Conservation (phyloP, 2,329 filamentous ascomycete genomes). For the Chaetothyriales sp. region DNA sequence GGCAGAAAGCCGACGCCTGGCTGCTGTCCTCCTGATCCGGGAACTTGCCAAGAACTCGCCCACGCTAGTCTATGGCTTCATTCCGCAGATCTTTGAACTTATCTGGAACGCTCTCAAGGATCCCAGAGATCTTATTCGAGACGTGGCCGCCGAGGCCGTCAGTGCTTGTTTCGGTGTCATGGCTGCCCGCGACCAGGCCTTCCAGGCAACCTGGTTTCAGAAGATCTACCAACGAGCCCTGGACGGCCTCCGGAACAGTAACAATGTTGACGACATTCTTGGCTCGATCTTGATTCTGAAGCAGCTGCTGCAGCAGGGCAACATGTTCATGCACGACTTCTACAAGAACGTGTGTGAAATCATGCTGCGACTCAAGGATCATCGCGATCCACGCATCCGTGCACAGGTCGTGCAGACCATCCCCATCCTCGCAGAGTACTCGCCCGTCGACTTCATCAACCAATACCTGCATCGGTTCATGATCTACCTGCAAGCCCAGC, state of each 20-base stretch:
- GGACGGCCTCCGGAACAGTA: conserved; percentile 57
- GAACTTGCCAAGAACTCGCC: conserved; percentile 87
- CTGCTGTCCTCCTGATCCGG: conserved; percentile 76
- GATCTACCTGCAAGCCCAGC: conserved; percentile 83
- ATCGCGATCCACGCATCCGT: conserved; percentile 74
- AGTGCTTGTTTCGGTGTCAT: conserved; percentile 95
- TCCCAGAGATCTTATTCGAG: conserved; percentile 76
- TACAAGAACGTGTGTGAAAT: conserved; percentile 90
- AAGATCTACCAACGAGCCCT: conserved; percentile 82
- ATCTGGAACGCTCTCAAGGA: conserved; percentile 93
- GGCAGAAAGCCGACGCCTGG: conserved; percentile 84
- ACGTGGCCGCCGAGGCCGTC: conserved; percentile 82
- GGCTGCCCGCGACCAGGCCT: conserved; percentile 73
- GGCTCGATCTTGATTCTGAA: conserved; percentile 88
- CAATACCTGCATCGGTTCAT: conserved; percentile 90
- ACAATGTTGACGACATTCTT: conserved; percentile 76
- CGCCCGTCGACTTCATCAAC: conserved; percentile 75
- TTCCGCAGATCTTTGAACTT: conserved; percentile 86
- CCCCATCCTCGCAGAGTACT: conserved; percentile 82
- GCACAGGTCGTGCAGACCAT: conserved; percentile 85
- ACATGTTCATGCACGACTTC: conserved; percentile 97
- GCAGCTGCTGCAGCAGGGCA: conserved; percentile 83
- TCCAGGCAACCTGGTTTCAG: conserved; percentile 76
- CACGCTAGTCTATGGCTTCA: conserved; percentile 89
- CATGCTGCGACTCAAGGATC: conserved; percentile 82